These are phyloP conservation scores for Vitis rupestris DNA, from an alignment of 164 flowering plant genomes.

Conservation along the genomic window DNA sequence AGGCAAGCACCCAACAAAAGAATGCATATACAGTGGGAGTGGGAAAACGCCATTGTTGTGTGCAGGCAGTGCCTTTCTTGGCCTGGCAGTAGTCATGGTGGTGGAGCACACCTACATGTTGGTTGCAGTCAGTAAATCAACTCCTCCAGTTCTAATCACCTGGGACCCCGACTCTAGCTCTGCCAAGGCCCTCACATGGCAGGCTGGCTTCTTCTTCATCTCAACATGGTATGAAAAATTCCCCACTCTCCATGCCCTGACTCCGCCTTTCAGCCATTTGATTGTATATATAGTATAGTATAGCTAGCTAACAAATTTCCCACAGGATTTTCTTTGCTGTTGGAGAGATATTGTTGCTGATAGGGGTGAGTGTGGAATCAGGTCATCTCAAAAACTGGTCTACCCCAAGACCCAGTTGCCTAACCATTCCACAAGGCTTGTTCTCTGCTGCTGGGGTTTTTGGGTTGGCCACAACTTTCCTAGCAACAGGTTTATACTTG, in stretches of 20 bases:
- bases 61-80: conserved; percentile 55
- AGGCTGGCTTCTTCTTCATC: conserved; percentile 69
- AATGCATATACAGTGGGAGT: conserved; percentile 65
- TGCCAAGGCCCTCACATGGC: conserved; percentile 48
- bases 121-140: conserved; percentile 52
- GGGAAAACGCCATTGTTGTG: conserved; percentile 70
- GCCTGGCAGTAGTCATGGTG: conserved; percentile 63
- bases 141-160: conserved; percentile 36
- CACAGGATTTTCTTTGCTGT: conserved; percentile 75
- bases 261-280: too few relatives aligned
- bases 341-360: conserved; percentile 68
- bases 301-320: not conserved
- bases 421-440: conserved; percentile 52
- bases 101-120: conserved; percentile 62
- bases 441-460: conserved; percentile 79
- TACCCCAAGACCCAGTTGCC: conserved; percentile 52
- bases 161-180: conserved; percentile 46
- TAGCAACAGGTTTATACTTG: conserved; percentile 64
- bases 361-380: conserved; percentile 81
- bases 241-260: not conserved
- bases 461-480: conserved; percentile 58
- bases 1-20: conserved; percentile 22
- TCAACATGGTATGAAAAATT: conserved; percentile 51
- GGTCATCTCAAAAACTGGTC: conserved; percentile 72
- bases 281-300: too few relatives aligned